These are phyloP conservation scores for Lasiodiplodia gonubiensis DNA, from an alignment of 2,329 filamentous ascomycete species.

Conservation along the genomic window DNA sequence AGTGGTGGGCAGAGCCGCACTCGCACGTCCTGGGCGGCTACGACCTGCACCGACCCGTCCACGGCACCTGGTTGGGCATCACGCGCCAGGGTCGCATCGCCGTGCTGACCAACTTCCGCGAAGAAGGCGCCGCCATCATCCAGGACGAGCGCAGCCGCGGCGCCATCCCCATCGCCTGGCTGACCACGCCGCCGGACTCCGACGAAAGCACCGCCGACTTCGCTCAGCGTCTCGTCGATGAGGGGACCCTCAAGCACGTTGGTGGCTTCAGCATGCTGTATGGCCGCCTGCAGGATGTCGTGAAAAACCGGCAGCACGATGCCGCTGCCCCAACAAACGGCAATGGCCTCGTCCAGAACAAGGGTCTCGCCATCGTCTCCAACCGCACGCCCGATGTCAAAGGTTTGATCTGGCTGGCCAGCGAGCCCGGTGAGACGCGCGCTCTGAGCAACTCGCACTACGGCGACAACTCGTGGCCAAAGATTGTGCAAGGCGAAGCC, in stretches of 20 bases:
- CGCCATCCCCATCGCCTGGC: conserved; percentile 64
- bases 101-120: conserved; percentile 69
- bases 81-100: conserved; percentile 66
- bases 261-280: conserved; percentile 69
- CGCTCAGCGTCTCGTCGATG: conserved; percentile 60
- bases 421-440: conserved; percentile 57
- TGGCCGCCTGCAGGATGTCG: conserved; percentile 57
- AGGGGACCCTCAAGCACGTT: conserved; percentile 61
- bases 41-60: conserved; percentile 63
- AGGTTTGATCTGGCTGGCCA: conserved; percentile 59
- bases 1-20: conserved; percentile 62
- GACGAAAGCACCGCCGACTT: conserved; percentile 56
- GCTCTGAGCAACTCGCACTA: conserved; percentile 68
- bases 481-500: conserved; percentile 63
- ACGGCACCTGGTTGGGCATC: conserved; percentile 70
- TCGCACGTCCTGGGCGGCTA: conserved; percentile 64
- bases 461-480: conserved; percentile 65
- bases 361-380: conserved; percentile 64
- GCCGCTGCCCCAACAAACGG: conserved; percentile 4
- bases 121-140: conserved; percentile 52
- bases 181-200: conserved; percentile 52
- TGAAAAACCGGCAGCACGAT: conserved; percentile 16
- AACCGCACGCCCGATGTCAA: conserved; percentile 63
- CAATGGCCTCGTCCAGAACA: not conserved
- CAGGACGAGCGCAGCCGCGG: conserved; percentile 60